Evolutionary conservation across 352 stramenopile species (phyloP).

Genomic region (Phytophthora megakarya): DNA sequence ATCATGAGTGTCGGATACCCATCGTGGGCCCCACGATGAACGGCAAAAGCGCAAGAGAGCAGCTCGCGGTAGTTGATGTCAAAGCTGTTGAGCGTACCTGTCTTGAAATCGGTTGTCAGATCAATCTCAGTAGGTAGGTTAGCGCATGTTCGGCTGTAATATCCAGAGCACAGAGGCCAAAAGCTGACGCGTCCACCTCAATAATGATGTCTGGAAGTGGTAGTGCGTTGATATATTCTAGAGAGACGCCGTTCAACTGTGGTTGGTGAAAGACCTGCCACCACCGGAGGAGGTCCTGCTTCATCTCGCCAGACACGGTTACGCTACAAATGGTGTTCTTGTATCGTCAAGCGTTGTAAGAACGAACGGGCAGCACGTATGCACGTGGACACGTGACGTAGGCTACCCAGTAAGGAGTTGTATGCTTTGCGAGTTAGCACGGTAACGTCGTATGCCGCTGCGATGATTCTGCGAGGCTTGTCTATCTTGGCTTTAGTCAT

Average conservation of each 20-base stretch:
- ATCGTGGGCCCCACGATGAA: no score
- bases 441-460: neutral
- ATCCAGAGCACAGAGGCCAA: constrained; percentile 16
- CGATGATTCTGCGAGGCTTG: neutral
- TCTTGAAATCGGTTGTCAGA: neutral
- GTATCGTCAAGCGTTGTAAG: constrained; percentile 1
- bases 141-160: no score
- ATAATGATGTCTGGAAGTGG: constrained; percentile 16
- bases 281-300: constrained; percentile 25
- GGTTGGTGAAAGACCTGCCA: constrained; percentile 9
- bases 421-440: neutral
- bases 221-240: constrained; percentile 19
- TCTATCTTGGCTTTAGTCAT: constrained; percentile 10
- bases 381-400: constrained; percentile 22
- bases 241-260: constrained; percentile 20
- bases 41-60: no score
- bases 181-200: constrained; percentile 19
- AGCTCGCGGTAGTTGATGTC: constrained; percentile 28
- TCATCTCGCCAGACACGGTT: constrained; percentile 7
- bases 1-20: no score
- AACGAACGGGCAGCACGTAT: constrained; percentile 17
- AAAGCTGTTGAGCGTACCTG: neutral
- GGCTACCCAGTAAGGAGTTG: constrained; percentile 9
- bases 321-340: constrained; percentile 1
- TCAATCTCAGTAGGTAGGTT: neutral